Conservation (phyloP, 768 basidiomycete genomes). For the Boletus barrowsii region DNA sequence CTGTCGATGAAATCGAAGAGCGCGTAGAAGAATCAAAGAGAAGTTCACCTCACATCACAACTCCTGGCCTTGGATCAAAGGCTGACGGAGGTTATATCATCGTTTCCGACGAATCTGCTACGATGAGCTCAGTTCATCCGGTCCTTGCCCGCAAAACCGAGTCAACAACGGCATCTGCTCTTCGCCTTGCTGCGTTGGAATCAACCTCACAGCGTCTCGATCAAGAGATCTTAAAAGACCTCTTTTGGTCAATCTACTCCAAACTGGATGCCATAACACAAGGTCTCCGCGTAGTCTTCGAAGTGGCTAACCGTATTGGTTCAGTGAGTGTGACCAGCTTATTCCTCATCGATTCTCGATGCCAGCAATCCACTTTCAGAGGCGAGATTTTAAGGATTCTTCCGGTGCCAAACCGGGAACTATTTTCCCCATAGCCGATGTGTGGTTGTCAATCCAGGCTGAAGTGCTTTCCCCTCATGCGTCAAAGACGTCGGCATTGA, state of each 20-base stretch:
- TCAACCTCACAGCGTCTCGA: constrained; percentile 68
- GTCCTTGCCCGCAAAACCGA: constrained; percentile 20
- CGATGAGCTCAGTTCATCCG: constrained; percentile 22
- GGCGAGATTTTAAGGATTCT: constrained; percentile 88
- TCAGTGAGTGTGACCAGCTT: constrained; percentile 55
- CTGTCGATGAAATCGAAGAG: constrained; percentile 89
- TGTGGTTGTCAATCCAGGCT: constrained; percentile 84
- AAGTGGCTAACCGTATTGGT: constrained; percentile 87
- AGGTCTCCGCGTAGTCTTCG: constrained; percentile 84
- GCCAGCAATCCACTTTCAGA: constrained; percentile 38
- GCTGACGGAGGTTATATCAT: constrained; percentile 57
- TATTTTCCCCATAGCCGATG: constrained; percentile 79
- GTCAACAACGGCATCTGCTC: constrained; percentile 44
- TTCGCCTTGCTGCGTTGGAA: constrained; percentile 73
- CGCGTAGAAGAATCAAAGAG: constrained; percentile 76
- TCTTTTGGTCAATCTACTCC: constrained; percentile 97
- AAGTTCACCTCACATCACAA: constrained; percentile 36
- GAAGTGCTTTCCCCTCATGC: constrained; percentile 53
- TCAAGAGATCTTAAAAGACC: constrained; percentile 82
- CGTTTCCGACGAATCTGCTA: constrained; percentile 21
- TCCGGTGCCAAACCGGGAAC: constrained; percentile 73
- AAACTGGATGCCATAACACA: constrained; percentile 94
- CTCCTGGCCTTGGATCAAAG: constrained; percentile 37
- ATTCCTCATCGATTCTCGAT: neutral
- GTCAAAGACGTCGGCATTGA: constrained; percentile 4